A percentile compares a stretch with the other conserved stretches of the same genome.
Conservation (phyloP, 495 filamentous ascomycete species). For the Aspergillus ellipticus region DNA sequence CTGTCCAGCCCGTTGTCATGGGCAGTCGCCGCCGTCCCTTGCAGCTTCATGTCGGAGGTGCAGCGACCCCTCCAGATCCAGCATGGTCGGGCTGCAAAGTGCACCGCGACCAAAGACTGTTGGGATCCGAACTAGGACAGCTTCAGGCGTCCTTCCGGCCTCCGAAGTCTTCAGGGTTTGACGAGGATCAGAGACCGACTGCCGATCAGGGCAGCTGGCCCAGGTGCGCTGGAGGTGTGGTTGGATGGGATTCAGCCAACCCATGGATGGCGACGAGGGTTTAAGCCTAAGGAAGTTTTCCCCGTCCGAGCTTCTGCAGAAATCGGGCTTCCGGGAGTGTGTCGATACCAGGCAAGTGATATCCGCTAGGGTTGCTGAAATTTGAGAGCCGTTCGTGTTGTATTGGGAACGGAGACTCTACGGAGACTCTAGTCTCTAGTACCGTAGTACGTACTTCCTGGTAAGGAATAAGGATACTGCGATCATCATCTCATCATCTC, state of each 20-base stretch:
- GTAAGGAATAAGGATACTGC: too few species aligned
- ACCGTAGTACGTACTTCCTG: too few species aligned
- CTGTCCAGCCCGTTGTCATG: too few species aligned
- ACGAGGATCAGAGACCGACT: neutral
- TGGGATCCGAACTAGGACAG: neutral
- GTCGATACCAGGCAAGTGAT: too few species aligned
- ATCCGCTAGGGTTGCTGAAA: neutral
- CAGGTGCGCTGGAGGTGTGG: too few species aligned
- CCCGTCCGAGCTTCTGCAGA: neutral
- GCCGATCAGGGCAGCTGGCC: neutral
- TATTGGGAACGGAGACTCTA: neutral
- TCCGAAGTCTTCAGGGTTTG: neutral
- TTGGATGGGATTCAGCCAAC: neutral
- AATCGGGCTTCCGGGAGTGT: neutral
- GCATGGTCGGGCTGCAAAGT: neutral
- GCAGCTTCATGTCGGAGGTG: too few species aligned
- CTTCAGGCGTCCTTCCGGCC: neutral
- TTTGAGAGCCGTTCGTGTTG: neutral
- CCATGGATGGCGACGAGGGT: neutral
- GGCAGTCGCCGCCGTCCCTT: too few species aligned
- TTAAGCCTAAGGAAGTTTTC: neutral
- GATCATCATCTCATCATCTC: too few species aligned
- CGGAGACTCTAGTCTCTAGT: too few species aligned
- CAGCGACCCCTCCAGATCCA: too few species aligned
- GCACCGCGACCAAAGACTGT: neutral